Base-by-base conservation (phyloP, 2,329 filamentous ascomycete genomes). In the Ophiostoma sp. region DNA sequence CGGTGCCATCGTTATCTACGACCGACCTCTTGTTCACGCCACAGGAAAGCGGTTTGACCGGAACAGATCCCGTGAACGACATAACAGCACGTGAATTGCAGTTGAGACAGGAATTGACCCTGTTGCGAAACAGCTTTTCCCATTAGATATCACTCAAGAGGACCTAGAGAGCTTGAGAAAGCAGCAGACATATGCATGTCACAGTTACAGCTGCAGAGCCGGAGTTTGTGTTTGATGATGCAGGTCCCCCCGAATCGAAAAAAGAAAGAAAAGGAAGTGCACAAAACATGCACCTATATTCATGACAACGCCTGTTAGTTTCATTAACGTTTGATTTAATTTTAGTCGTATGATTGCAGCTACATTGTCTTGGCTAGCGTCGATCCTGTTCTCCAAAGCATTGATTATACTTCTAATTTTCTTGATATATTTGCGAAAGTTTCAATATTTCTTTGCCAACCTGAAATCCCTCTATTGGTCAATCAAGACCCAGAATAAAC, bases 91-190 rank as follows among this genome's bases (percentile, higher is more conserved):
- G 58, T 36, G 70, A 69, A 49, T 41, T 67, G 47, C 49, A 68
- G 18, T 18, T 71, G 62, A 55, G 67, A 66, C 65, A 67, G 36
- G 66, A 69, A 14, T 36, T 70, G 44, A 66, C 66, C 5, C 41
- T 38, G 62, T 49, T 70, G 14, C 69, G 69, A 14, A 62, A 38
- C n/a, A 60, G 38, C 18, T 40, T 67, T 44, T 12, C 64, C 27
- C 27, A 27, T 27, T 27, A 27, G 27, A 27, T 27, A 27, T 27
- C 27, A 27, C 27, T 27, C 27, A 27, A 27, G 27, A 27, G 27
- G 27, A 2, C 2, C 27, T 27, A 27, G 27, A 27, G 27, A 27
- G 27, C 27, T 9, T 12, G 8, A 9, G 49, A 9, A 1, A 14
- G 9, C 8, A 18, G 47, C 47, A 18, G 5, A 18, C 27, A 52